Percentiles rank a stretch among this genome's conserved stretches.
These are phyloP conservation scores for Gamarada debralockiae DNA, from an alignment of 495 filamentous ascomycete species.

Conservation along the genomic window DNA sequence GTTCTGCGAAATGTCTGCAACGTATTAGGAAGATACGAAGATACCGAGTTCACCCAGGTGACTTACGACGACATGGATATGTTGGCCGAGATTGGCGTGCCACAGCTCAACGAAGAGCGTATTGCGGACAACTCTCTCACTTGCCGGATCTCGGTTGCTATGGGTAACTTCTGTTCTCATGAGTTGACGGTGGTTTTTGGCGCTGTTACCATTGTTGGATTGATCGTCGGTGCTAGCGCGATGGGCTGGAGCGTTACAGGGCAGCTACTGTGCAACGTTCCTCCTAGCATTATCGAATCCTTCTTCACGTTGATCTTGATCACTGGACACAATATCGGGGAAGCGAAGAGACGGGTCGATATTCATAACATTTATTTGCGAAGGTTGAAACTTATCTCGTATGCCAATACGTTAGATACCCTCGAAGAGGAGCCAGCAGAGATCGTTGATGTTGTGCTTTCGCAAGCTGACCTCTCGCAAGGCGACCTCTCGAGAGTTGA, in stretches of 20 bases:
- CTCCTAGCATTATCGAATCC: slow-evolving; percentile 36
- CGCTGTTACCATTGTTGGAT: slow-evolving; percentile 27
- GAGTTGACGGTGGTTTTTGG: slow-evolving; percentile 29
- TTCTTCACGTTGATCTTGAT: slow-evolving; percentile 41
- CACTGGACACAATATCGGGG: slow-evolving; percentile 33
- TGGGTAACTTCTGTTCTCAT: slow-evolving; percentile 30
- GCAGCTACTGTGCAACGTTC: slow-evolving; percentile 38
- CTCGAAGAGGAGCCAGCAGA: too few relatives aligned
- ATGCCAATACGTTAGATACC: slow-evolving; percentile 11
- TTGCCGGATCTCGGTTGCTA: slow-evolving; percentile 24
- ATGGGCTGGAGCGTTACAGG: slow-evolving; percentile 37
- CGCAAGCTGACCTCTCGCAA: too few relatives aligned
- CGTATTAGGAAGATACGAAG: slow-evolving; percentile 23
- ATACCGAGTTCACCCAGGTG: slow-evolving; percentile 18
- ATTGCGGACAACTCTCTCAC: slow-evolving; percentile 19
- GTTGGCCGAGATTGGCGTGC: slow-evolving; percentile 16
- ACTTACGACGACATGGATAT: slow-evolving; percentile 18
- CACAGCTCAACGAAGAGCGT: slow-evolving; percentile 13
- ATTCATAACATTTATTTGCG: slow-evolving; percentile 13
- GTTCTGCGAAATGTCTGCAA: slow-evolving; percentile 37
- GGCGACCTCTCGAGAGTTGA: too few relatives aligned
- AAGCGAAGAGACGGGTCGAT: slow-evolving; percentile 24
- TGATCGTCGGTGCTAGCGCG: slow-evolving; percentile 30
- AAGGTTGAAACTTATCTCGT: slow-evolving; percentile 12
- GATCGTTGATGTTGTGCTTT: too few relatives aligned